phyloP scores from a whole-genome alignment of 495 filamentous ascomycete genomes.

The Talaromyces nanjingensis region DNA sequence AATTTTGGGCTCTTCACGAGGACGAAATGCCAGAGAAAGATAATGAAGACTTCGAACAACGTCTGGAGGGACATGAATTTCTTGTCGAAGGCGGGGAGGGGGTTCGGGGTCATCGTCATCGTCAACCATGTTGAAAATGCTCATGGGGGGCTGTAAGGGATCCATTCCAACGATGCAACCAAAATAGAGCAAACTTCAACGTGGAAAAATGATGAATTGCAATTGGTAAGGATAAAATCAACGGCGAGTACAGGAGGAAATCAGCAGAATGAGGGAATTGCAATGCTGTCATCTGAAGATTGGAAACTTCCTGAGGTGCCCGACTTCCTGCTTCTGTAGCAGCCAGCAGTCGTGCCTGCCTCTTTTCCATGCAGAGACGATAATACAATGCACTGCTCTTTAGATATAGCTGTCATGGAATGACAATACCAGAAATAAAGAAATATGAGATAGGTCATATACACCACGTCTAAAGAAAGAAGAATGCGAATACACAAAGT shows the following conservation, averaged over 20 bases:
- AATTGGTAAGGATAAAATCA: not conserved
- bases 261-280: not conserved
- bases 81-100: not conserved
- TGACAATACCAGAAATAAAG: not conserved
- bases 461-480: not conserved
- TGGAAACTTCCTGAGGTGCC: not conserved
- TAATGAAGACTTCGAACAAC: not conserved
- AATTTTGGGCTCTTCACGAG: not conserved
- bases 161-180: not conserved
- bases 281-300: not conserved
- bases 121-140: slow-evolving; percentile 2
- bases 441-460: slow-evolving; percentile 3
- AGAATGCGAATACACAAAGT: not conserved
- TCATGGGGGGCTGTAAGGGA: not conserved
- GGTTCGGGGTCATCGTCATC: slow-evolving; percentile 1
- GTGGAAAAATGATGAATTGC: not conserved
- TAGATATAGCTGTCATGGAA: not conserved
- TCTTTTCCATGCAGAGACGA: not conserved
- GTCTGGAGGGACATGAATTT: not conserved
- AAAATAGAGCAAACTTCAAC: not conserved
- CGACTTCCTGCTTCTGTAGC: not conserved
- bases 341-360: not conserved
- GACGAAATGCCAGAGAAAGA: slow-evolving; percentile 9
- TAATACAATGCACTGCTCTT: not conserved
- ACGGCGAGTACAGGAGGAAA: not conserved